phyloP scores from a whole-genome alignment of 139 green algal species.

The Chlamydomonas sp. region DNA sequence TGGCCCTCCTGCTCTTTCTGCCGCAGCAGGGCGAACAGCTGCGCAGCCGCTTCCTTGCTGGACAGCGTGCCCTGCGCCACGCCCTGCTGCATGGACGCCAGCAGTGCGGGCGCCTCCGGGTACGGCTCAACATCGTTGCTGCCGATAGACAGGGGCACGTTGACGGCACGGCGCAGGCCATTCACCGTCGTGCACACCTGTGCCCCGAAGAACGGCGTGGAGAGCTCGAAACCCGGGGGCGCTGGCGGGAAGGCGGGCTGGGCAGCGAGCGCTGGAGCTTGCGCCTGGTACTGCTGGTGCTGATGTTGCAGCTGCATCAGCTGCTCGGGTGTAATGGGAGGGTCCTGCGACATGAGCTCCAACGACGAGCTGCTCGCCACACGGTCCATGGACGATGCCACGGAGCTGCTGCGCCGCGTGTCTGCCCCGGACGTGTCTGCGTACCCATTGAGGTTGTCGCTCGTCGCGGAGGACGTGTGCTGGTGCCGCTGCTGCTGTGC shows the following conservation, averaged over 20 bases:
- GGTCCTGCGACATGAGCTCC: conserved; percentile 47
- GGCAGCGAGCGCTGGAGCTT: background rate
- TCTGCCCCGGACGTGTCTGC: background rate
- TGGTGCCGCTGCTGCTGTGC: conserved; percentile 26
- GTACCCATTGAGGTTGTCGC: conserved; percentile 12
- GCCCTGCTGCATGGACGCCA: conserved; percentile 48
- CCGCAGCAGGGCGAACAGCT: conserved; percentile 55
- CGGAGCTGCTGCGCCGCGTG: conserved; percentile 33
- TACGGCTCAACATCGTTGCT: conserved; percentile 30
- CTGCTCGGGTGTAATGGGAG: conserved; percentile 40
- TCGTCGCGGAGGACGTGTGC: conserved; percentile 8
- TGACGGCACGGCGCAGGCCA: conserved; percentile 50
- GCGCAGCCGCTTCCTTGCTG: conserved; percentile 50
- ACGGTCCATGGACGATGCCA: conserved; percentile 38
- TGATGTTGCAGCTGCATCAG: conserved; percentile 35
- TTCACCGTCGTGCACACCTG: conserved; percentile 50
- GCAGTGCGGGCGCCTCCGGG: conserved; percentile 47
- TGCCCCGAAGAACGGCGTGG: conserved; percentile 30
- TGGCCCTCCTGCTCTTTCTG: conserved; percentile 45
- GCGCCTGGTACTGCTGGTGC: conserved; percentile 39
- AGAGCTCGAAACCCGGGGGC: conserved; percentile 12
- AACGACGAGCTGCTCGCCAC: conserved; percentile 34
- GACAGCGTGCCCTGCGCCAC: conserved; percentile 44
- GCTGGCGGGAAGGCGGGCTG: conserved; percentile 6
- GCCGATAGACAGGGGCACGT: conserved; percentile 46